Conservation (phyloP, 2,329 filamentous ascomycete species). For the Claviceps sp. region DNA sequence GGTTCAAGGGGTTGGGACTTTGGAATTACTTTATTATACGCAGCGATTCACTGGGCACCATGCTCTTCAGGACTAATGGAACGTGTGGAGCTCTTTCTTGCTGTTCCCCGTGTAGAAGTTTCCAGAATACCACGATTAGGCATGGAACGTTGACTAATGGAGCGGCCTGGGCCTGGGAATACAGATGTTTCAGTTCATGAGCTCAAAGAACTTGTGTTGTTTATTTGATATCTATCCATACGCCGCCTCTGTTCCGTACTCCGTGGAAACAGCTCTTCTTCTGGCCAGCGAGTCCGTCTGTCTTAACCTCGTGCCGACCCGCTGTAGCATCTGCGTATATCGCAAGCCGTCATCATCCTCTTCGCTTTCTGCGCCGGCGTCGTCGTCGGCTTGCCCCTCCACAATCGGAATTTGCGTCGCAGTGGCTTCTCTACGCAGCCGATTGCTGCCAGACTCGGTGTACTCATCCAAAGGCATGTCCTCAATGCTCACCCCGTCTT, state of each 20-base stretch:
- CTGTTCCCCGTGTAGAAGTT: too few relatives aligned
- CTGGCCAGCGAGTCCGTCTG: constrained; percentile 18
- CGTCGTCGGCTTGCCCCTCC: background rate
- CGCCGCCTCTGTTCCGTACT: background rate
- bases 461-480: background rate
- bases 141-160: too few relatives aligned
- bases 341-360: constrained; percentile 15
- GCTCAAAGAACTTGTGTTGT: background rate
- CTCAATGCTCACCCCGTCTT: background rate
- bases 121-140: too few relatives aligned
- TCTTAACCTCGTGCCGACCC: constrained; percentile 29
- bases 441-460: background rate
- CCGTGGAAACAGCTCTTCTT: constrained; percentile 14
- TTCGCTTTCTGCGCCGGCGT: background rate
- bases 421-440: constrained; percentile 7
- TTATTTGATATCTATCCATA: background rate
- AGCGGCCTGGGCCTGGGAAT: background rate
- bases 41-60: too few relatives aligned
- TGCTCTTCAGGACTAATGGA: too few relatives aligned
- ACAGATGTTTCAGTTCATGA: background rate
- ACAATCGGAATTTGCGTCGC: background rate
- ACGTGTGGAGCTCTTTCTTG: too few relatives aligned
- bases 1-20: too few relatives aligned
- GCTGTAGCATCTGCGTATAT: constrained; percentile 33
- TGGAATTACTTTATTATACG: too few relatives aligned